Evolutionary conservation across 306 rosid species (phyloP), one percentile per base, ranked within the genome.

Genomic region (Astragalus glycyphyllos): DNA sequence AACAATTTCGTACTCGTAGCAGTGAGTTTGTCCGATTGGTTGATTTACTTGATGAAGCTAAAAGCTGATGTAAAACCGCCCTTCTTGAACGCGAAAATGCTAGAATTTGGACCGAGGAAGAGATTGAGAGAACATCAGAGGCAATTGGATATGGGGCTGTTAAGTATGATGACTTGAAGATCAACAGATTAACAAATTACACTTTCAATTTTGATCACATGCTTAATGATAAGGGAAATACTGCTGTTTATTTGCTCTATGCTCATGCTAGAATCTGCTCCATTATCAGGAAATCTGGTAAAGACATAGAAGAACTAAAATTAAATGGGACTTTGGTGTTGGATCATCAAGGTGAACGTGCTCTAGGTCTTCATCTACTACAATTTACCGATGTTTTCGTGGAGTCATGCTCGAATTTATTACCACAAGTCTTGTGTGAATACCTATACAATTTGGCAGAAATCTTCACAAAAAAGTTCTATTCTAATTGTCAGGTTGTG

Each of bases 81-180:
- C n/a, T n/a, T n/a, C n/a, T n/a, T n/a, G n/a, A n/a, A n/a, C n/a
- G n/a, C n/a, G n/a, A n/a, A n/a, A n/a, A n/a, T n/a, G n/a, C n/a
- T n/a, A n/a, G n/a, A n/a, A n/a, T n/a, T n/a, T n/a, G n/a, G n/a
- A n/a, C n/a, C n/a, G n/a, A n/a, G n/a, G n/a, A n/a, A n/a, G n/a
- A n/a, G n/a, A n/a, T n/a, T n/a, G n/a, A n/a, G n/a, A n/a, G n/a
- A n/a, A n/a, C n/a, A n/a, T n/a, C n/a, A n/a, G n/a, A n/a, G n/a
- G n/a, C n/a, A n/a, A n/a, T n/a, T n/a, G n/a, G n/a, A n/a, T n/a
- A n/a, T n/a, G n/a, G n/a, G n/a, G n/a, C n/a, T n/a, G n/a, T n/a
- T n/a, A n/a, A n/a, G n/a, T 90, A 90, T 84, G 98, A 97, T 59
- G 98, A 94, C 72, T 75, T 94, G 76, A 94, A 87, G 90, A 94